Evolutionary conservation across 2,329 filamentous ascomycete genomes (phyloP).

Genomic region (Diaporthe ampelina): DNA sequence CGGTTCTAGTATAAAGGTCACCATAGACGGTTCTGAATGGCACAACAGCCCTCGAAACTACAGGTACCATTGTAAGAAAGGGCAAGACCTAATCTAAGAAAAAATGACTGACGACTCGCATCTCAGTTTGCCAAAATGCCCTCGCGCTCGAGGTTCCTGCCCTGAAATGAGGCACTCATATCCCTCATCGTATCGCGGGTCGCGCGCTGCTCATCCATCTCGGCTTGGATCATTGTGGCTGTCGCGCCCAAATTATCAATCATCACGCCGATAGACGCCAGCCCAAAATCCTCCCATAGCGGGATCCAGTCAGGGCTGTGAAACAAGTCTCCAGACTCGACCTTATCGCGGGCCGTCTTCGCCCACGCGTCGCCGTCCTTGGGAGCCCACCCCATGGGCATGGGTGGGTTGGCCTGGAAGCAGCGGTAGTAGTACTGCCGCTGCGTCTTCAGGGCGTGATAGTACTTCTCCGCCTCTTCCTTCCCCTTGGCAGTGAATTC

Average conservation of each 20-base stretch:
- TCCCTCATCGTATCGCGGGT: background rate
- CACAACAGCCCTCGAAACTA: too few relatives aligned
- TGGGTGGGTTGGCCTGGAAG: background rate
- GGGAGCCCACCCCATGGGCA: slow-evolving; percentile 6
- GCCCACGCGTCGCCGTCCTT: background rate
- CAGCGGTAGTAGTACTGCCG: background rate
- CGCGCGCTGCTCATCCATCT: background rate
- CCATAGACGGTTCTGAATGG: too few relatives aligned
- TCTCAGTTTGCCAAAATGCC: background rate
- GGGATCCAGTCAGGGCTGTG: background rate
- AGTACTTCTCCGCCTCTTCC: slow-evolving; percentile 9
- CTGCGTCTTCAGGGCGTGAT: background rate
- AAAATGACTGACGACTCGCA: background rate
- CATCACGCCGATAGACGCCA: background rate
- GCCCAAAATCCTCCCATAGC: background rate
- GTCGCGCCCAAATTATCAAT: background rate
- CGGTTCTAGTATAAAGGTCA: too few relatives aligned
- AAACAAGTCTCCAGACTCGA: slow-evolving; percentile 10
- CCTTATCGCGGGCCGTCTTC: background rate
- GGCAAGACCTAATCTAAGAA: background rate
- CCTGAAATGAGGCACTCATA: background rate
- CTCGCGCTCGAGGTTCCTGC: background rate
- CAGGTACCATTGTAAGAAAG: background rate
- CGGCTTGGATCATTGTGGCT: background rate
- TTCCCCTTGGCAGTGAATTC: background rate